A percentile compares a stretch with the other conserved stretches of the same genome.
Conservation (phyloP, 2,329 filamentous ascomycete species). For the Coniochaeta pulveracea region DNA sequence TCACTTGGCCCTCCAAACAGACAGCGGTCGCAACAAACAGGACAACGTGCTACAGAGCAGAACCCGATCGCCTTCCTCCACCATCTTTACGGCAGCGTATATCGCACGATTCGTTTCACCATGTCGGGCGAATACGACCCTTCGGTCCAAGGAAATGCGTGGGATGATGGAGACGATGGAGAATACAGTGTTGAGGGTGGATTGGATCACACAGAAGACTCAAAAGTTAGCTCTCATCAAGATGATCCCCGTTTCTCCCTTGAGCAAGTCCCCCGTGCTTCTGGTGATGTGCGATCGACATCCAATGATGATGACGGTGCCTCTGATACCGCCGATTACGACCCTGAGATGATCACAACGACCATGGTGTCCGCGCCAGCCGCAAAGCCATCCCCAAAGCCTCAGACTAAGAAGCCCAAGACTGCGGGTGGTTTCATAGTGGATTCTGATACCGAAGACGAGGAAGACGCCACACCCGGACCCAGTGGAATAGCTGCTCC, state of each 20-base stretch:
- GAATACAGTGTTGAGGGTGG: slow-evolving; percentile 44
- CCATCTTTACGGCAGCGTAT: background rate
- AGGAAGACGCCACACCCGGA: slow-evolving; percentile 16
- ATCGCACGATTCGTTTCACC: slow-evolving; percentile 1
- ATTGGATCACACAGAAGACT: slow-evolving; percentile 37
- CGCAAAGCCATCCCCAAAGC: slow-evolving; percentile 21
- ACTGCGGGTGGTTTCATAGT: slow-evolving; percentile 49
- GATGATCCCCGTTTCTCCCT: slow-evolving; percentile 32
- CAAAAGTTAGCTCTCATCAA: slow-evolving; percentile 43
- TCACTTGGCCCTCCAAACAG: too few relatives aligned
- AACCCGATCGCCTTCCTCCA: too few relatives aligned
- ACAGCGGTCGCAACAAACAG: too few relatives aligned
- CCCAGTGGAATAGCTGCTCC: slow-evolving; percentile 10
- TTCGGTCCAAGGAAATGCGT: slow-evolving; percentile 25
- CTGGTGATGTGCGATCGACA: slow-evolving; percentile 35
- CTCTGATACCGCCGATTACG: slow-evolving; percentile 43
- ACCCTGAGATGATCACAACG: slow-evolving; percentile 40
- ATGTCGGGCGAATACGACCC: slow-evolving; percentile 18
- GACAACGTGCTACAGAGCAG: too few relatives aligned
- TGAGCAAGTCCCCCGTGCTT: slow-evolving; percentile 32
- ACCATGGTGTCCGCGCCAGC: slow-evolving; percentile 20
- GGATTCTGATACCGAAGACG: slow-evolving; percentile 47
- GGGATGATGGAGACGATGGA: slow-evolving; percentile 39
- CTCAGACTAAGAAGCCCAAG: slow-evolving; percentile 43
- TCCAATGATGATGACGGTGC: slow-evolving; percentile 33